These are phyloP conservation scores for Tricladium varicosporioides DNA, from an alignment of 2,329 filamentous ascomycete genomes.

Conservation along the genomic window DNA sequence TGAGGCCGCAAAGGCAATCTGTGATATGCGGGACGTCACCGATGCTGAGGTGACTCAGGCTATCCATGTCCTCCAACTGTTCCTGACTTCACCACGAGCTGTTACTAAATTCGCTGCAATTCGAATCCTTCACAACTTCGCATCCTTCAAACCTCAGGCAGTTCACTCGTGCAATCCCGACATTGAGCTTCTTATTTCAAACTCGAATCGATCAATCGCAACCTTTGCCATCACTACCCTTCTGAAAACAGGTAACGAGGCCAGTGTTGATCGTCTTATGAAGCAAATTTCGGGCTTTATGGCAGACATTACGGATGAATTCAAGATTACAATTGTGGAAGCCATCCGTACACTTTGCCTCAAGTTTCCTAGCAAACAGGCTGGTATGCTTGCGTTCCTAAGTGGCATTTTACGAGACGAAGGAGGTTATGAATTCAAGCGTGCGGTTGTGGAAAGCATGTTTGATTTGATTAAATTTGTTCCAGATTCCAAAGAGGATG, in stretches of 20 bases:
- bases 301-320: slow-evolving; percentile 98
- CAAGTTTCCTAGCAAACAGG: slow-evolving; percentile 98
- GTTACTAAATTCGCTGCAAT: slow-evolving; percentile 98
- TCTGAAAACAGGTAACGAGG: slow-evolving; percentile 97
- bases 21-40: slow-evolving; percentile 88
- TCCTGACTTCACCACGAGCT: slow-evolving; percentile 90
- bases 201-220: slow-evolving; percentile 94
- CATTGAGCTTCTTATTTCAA: slow-evolving; percentile 94
- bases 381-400: slow-evolving; percentile 94
- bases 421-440: slow-evolving; percentile 98
- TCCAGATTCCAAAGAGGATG: slow-evolving; percentile 77
- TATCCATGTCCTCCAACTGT: slow-evolving; percentile 92
- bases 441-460: slow-evolving; percentile 96
- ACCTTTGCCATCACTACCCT: slow-evolving; percentile 98
- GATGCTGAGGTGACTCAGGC: slow-evolving; percentile 90
- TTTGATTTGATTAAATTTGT: slow-evolving; percentile 99
- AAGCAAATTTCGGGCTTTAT: slow-evolving; percentile 98
- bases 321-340: slow-evolving; percentile 99
- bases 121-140: slow-evolving; percentile 92
- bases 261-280: slow-evolving; percentile 94
- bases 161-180: slow-evolving; percentile 95
- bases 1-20: slow-evolving; percentile 96
- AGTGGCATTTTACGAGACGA: slow-evolving; percentile 96
- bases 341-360: slow-evolving; percentile 94
- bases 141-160: slow-evolving; percentile 90